Percentiles rank a stretch among this genome's conserved stretches.
Conservation (phyloP, 441 rosid genomes). For the Daphne laureola region DNA sequence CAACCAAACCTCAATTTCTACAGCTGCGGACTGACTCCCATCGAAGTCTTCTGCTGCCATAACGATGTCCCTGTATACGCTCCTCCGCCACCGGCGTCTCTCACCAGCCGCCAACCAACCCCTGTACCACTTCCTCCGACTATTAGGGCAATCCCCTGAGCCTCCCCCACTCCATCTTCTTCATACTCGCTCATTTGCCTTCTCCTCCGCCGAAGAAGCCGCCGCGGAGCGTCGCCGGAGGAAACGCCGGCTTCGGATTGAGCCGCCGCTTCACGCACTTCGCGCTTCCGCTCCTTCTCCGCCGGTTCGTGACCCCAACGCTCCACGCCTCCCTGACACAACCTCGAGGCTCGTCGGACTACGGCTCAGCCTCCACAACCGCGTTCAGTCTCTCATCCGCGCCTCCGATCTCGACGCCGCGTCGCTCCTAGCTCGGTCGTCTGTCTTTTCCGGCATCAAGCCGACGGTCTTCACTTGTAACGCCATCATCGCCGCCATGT, state of each 20-base stretch:
- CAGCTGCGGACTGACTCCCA: too few species aligned
- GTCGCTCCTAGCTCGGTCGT: conserved; percentile 56
- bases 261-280: conserved; percentile 88
- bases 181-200: conserved; percentile 24
- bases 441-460: conserved; percentile 57
- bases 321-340: conserved; percentile 87
- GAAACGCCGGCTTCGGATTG: conserved; percentile 82
- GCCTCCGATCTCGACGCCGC: conserved; percentile 91
- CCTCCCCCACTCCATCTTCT: conserved; percentile 5
- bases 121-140: conserved; percentile 19
- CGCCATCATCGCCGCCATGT: conserved; percentile 88
- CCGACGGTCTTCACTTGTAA: conserved; percentile 95
- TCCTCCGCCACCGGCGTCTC: conserved; percentile 42
- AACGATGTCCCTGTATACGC: conserved; percentile 39
- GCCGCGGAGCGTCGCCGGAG: conserved; percentile 91
- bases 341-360: conserved; percentile 73
- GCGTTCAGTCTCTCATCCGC: conserved; percentile 88
- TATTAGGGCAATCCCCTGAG: conserved; percentile 9
- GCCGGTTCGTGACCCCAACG: conserved; percentile 72
- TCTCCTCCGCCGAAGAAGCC: conserved; percentile 93
- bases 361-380: conserved; percentile 82
- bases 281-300: conserved; percentile 51
- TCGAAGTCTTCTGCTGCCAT: too few species aligned
- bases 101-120: conserved; percentile 9
- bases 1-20: too few species aligned